Evolutionary conservation across 2,329 filamentous ascomycete genomes (phyloP).

Genomic region (Colletotrichum tamarilloi): DNA sequence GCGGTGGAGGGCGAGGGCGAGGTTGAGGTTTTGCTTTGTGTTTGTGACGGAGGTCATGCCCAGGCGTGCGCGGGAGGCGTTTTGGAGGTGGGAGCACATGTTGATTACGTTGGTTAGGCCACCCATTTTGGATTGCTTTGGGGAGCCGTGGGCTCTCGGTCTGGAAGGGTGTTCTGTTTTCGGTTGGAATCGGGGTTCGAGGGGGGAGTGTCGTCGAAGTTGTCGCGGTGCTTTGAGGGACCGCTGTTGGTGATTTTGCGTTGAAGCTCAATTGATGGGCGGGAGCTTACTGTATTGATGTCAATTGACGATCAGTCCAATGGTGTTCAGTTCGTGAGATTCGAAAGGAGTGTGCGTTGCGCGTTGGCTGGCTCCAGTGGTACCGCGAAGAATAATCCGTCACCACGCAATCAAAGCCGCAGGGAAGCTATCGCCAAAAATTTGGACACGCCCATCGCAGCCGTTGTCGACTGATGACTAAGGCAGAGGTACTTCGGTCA

Average conservation of each 20-base stretch:
- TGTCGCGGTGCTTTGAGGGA: not conserved
- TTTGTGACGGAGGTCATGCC: constrained; percentile 86
- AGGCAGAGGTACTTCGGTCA: not conserved
- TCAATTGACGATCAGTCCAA: not conserved
- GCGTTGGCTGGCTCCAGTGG: not conserved
- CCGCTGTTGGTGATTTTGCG: not conserved
- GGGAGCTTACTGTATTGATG: not conserved
- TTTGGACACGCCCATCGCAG: constrained; percentile 26
- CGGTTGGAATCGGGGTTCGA: too few relatives aligned
- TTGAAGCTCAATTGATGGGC: not conserved
- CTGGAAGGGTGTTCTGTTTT: too few relatives aligned
- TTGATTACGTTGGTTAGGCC: constrained; percentile 77
- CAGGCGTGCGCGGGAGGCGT: constrained; percentile 85
- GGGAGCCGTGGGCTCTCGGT: not conserved
- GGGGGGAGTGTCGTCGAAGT: not conserved
- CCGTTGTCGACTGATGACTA: constrained; percentile 31
- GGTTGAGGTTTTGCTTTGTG: constrained; percentile 81
- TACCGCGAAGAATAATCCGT: constrained; percentile 12
- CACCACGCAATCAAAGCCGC: constrained; percentile 12
- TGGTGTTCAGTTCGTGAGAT: too few relatives aligned
- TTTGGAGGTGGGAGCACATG: constrained; percentile 92
- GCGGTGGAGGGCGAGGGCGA: constrained; percentile 83
- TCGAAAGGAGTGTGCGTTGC: constrained; percentile 10
- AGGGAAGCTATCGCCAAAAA: constrained; percentile 35
- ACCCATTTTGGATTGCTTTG: constrained; percentile 20